These are phyloP conservation scores for Serendipita sp. DNA, from an alignment of 768 basidiomycete species.

Conservation along the genomic window DNA sequence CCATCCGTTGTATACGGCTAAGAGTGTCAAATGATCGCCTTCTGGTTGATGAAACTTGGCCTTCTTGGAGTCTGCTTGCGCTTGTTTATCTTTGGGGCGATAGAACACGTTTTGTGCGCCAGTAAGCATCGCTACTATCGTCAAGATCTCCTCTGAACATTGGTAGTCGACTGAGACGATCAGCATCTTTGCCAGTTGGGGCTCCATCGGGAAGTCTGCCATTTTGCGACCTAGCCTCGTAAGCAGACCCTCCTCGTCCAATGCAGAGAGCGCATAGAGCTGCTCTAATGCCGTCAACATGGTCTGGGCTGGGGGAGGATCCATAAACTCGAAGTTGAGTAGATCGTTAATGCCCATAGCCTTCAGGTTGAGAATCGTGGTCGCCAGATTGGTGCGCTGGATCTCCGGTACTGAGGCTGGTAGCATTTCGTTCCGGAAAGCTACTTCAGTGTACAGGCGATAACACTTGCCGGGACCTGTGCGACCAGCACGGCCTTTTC, in stretches of 20 bases:
- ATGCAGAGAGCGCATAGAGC: constrained; percentile 84
- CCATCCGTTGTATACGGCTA: constrained; percentile 98
- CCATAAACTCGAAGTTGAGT: constrained; percentile 98
- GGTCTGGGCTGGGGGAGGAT: constrained; percentile 90
- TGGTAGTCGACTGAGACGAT: constrained; percentile 95
- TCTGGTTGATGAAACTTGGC: constrained; percentile 99
- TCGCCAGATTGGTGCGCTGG: constrained; percentile 81
- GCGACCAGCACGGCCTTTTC: constrained; percentile 89
- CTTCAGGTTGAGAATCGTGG: constrained; percentile 88
- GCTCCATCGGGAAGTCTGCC: constrained; percentile 99
- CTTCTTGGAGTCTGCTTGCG: constrained; percentile 97
- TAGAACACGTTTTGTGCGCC: constrained; percentile 87
- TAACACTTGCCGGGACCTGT: constrained; percentile 98
- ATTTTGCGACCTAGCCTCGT: constrained; percentile 94
- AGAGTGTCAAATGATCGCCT: constrained; percentile 81
- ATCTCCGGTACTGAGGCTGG: constrained; percentile 97
- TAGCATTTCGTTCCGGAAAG: constrained; percentile 97
- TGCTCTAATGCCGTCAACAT: constrained; percentile 93
- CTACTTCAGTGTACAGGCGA: constrained; percentile 93
- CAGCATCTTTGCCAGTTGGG: constrained; percentile 89
- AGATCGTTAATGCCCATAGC: constrained; percentile 99
- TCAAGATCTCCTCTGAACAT: constrained; percentile 95
- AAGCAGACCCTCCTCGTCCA: constrained; percentile 91
- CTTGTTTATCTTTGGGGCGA: constrained; percentile 98
- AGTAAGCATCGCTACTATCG: constrained; percentile 93